phyloP scores from a whole-genome alignment of 2,329 filamentous ascomycete genomes.

The Dactylonectria estremocensis region DNA sequence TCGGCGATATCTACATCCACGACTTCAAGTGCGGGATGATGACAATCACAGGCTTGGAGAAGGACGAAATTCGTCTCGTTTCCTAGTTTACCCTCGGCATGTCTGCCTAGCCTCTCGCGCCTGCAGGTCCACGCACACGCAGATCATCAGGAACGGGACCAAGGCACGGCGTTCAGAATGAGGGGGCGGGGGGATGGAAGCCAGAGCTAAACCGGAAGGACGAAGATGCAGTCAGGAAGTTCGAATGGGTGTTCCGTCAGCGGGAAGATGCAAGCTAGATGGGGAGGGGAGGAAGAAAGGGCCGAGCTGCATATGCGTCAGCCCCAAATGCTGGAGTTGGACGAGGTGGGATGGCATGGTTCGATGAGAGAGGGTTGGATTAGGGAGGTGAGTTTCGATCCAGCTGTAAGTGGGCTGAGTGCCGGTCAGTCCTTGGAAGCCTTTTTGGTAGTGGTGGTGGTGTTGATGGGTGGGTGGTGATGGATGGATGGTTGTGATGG shows the following conservation, averaged over 20 bases:
- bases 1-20: not conserved
- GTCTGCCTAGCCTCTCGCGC: conserved; percentile 20
- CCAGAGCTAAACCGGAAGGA: conserved; percentile 9
- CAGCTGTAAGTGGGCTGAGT: conserved; percentile 1
- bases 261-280: not conserved
- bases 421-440: not conserved
- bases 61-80: conserved; percentile 20
- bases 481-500: not conserved
- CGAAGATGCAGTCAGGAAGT: not conserved
- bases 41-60: conserved; percentile 42
- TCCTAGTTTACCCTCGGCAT: conserved; percentile 35
- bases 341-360: not conserved
- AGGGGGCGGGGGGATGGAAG: conserved; percentile 1
- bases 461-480: not conserved
- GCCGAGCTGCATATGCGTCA: not conserved
- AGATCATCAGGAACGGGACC: conserved; percentile 41
- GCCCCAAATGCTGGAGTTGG: not conserved
- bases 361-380: not conserved
- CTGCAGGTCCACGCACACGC: conserved; percentile 35
- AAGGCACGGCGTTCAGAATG: conserved; percentile 13
- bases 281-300: not conserved
- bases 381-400: conserved; percentile 4
- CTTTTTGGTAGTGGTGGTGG: not conserved
- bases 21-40: conserved; percentile 2
- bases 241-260: not conserved